Evolutionary conservation across 495 filamentous ascomycete species (phyloP).

Genomic region (Pseudevernia furfuracea): DNA sequence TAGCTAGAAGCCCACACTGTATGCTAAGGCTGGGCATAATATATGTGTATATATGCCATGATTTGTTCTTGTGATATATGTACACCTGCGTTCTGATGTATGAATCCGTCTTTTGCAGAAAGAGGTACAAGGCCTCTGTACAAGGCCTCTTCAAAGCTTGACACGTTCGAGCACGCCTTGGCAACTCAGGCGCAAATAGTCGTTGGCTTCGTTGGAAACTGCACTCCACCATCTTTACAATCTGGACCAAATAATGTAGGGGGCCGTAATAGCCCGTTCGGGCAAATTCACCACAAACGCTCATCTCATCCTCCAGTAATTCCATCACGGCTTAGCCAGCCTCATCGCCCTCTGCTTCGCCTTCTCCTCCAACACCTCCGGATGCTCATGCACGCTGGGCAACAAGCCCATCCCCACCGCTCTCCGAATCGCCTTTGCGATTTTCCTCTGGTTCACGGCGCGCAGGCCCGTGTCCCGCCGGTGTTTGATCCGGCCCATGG

Average conservation of each 20-base stretch:
- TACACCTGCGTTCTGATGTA: background rate
- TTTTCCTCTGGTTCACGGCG: slow-evolving; percentile 81
- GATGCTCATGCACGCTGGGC: slow-evolving; percentile 86
- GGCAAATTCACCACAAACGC: background rate
- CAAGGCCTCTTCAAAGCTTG: background rate
- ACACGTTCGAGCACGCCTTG: background rate
- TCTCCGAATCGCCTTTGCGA: slow-evolving; percentile 85
- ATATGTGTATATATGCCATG: background rate
- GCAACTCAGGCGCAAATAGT: background rate
- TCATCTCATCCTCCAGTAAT: background rate
- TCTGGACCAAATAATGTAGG: background rate
- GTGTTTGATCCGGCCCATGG: slow-evolving; percentile 78
- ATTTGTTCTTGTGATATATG: background rate
- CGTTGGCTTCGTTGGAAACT: background rate
- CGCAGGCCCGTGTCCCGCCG: slow-evolving; percentile 66
- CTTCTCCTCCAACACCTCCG: slow-evolving; percentile 63
- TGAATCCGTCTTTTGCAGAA: background rate
- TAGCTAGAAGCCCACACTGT: slow-evolving; percentile 5
- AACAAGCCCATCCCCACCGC: slow-evolving; percentile 84
- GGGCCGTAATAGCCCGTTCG: background rate
- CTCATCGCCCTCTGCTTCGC: slow-evolving; percentile 10
- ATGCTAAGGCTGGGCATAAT: background rate
- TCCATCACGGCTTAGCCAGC: background rate
- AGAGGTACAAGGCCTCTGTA: background rate
- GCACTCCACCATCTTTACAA: background rate